Base-by-base conservation (phyloP, 1,284 basidiomycete species). In the Fomitopsis pinicola region DNA sequence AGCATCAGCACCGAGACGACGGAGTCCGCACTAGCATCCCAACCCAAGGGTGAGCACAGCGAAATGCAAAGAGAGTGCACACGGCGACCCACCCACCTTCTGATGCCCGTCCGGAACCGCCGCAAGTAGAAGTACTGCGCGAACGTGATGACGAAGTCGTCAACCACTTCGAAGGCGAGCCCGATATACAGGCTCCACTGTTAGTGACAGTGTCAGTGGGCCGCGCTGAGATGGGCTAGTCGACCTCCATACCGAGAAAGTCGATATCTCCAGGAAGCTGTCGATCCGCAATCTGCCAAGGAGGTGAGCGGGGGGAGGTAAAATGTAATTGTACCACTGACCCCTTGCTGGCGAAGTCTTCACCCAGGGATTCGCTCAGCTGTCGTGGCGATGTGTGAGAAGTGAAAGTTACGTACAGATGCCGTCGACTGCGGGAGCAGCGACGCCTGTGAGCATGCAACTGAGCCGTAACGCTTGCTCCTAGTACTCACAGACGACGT, bases 161-260 rank as follows among this genome's bases (percentile, higher is more conserved):
- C 62, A 7, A 63, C 57, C 9, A 62, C 65, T 42, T 69, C 68
- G 36, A 63, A 63, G 22, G 56, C 54, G 22, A 69, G 64, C 12
- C 68, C 68, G 5, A 63, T 60, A 36, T 69, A 69, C 2, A 69
- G 58, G 28, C 65, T 66, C 68, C 68, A 69, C 66, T 67, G 59
- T 15, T 12, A 0, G 15, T 12, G 2, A 26, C 3, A 22, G 22
- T 17, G 35, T 44, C 15, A 26, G 46, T 8, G 36, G 46, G 2
- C 35, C 17, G 55, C 38, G 26, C 19, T 10, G 10, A 30, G 2
- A 8, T 17, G 30, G 9, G 28, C 7, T 8, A 44, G 17, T 42
- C 30, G 3, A 12, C 9, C 17, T 50, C 48, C 63, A 30, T 45
- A 69, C 68, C 30, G 68, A 65, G 55, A 69, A 64, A 1, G 56